Percentiles rank a stretch among this genome's conserved stretches.
These are phyloP conservation scores for Elaeis oleifera DNA, from an alignment of 202 grass and related monocot species.

Conservation along the genomic window DNA sequence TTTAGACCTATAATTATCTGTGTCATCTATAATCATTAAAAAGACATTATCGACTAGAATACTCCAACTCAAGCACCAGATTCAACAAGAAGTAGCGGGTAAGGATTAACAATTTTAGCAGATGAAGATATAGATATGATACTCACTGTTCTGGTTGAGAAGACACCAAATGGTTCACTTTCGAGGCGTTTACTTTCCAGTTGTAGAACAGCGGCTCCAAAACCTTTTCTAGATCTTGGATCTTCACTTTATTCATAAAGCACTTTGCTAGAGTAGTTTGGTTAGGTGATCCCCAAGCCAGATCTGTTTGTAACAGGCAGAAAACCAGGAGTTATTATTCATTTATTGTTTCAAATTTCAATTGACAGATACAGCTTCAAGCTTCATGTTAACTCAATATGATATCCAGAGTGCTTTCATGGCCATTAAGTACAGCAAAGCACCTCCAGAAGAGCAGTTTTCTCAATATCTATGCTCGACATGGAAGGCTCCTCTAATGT, in stretches of 20 bases:
- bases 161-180: constrained; percentile 91
- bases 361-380: too few species aligned
- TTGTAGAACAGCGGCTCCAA: constrained; percentile 81
- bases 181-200: constrained; percentile 53
- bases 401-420: too few species aligned
- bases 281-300: constrained; percentile 95
- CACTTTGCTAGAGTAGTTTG: constrained; percentile 69
- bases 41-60: too few species aligned
- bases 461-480: too few species aligned
- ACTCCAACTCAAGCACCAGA: not conserved
- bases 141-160: constrained; percentile 61
- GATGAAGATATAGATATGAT: not conserved
- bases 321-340: too few species aligned
- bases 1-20: too few species aligned
- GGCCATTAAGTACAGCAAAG: too few species aligned
- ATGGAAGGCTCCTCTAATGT: too few species aligned
- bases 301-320: constrained; percentile 31
- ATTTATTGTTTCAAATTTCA: too few species aligned
- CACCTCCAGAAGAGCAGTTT: too few species aligned
- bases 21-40: too few species aligned
- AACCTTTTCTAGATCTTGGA: constrained; percentile 90
- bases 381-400: too few species aligned
- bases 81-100: not conserved
- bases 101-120: not conserved
- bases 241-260: constrained; percentile 89